Base-by-base conservation (phyloP, 169 alveolate species). In the Sarcocystis neurona region DNA sequence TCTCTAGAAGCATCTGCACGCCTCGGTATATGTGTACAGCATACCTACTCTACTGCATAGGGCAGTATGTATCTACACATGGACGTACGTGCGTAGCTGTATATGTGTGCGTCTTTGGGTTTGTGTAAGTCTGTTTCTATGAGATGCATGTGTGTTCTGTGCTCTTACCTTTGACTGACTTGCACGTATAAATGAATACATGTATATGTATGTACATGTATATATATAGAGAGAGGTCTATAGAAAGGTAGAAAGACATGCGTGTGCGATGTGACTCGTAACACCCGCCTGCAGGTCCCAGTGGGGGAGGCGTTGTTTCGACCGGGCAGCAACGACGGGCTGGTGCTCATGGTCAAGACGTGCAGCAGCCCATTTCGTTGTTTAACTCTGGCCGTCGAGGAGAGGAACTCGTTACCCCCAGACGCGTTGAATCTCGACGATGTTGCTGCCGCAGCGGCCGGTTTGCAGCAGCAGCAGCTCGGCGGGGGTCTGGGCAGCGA, bases 271-370 rank as follows among this genome's bases (percentile, higher is more conserved):
- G 66, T 43, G 37, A n/a, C n/a, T 60, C 37, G 43, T 74, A 0
- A 30, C 82, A 20, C 32, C 30, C 34, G n/a, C 84, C 18, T 84
- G 20, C 78, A 79, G 91, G 84, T 95, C 39, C 85, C 92, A 20
- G 90, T 95, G 15, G 97, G 97, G 5, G 96, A 95, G 79, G 93
- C 95, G 39, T 90, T 95, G 47, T 92, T 95, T 27, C 94, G 95
- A 43, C 97, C 97, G 0, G 92, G 94, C 89, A 94, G 92, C 79
- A 70, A 89, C 78, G 95, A 94, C 50, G 92, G 94, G 50, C 85
- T 95, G 84, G 91, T 91, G 56, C 63, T 95, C 74, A 92, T 94
- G 58, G 91, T 95, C 27, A 95, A 95, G 79, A 95, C 96, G 0
- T 94, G 96, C 77, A 89, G 88, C 70, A 91, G 93, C 50, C 97